phyloP scores from a whole-genome alignment of 2,329 filamentous ascomycete genomes.

The Paraphoma sp. region DNA sequence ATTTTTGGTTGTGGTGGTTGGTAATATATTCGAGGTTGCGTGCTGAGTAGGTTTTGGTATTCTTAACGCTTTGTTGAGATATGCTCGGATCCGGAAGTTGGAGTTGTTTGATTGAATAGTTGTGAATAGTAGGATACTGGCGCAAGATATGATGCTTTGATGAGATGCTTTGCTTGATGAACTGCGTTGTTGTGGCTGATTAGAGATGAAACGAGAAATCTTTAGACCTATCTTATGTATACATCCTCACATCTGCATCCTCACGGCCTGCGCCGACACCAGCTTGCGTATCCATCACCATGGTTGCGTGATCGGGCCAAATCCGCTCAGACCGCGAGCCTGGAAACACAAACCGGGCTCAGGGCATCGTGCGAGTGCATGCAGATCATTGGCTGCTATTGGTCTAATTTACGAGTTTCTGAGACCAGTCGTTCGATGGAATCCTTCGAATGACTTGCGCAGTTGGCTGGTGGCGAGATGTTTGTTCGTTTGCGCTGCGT shows the following conservation, averaged over 20 bases:
- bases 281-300: slow-evolving; percentile 1
- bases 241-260: neutral
- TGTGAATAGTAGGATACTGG: neutral
- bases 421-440: slow-evolving; percentile 21
- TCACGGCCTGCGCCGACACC: slow-evolving; percentile 3
- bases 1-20: slow-evolving; percentile 19
- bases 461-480: slow-evolving; percentile 30
- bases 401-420: neutral
- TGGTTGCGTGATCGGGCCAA: slow-evolving; percentile 5
- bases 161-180: neutral
- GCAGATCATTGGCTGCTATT: slow-evolving; percentile 6
- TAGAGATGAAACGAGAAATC: slow-evolving; percentile 9
- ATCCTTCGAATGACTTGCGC: slow-evolving; percentile 1
- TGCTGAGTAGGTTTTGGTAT: neutral
- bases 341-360: slow-evolving; percentile 5
- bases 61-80: neutral
- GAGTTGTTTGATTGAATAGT: slow-evolving; percentile 1
- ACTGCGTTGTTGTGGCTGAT: slow-evolving; percentile 8
- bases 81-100: neutral
- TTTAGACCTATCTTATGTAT: slow-evolving; percentile 9
- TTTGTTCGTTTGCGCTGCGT: slow-evolving; percentile 5
- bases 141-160: neutral
- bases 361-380: slow-evolving; percentile 14
- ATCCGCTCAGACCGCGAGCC: neutral
- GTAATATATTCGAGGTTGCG: slow-evolving; percentile 1